These are phyloP conservation scores for Sapria himalayana DNA, from an alignment of 345 rosid species.

Conservation along the genomic window DNA sequence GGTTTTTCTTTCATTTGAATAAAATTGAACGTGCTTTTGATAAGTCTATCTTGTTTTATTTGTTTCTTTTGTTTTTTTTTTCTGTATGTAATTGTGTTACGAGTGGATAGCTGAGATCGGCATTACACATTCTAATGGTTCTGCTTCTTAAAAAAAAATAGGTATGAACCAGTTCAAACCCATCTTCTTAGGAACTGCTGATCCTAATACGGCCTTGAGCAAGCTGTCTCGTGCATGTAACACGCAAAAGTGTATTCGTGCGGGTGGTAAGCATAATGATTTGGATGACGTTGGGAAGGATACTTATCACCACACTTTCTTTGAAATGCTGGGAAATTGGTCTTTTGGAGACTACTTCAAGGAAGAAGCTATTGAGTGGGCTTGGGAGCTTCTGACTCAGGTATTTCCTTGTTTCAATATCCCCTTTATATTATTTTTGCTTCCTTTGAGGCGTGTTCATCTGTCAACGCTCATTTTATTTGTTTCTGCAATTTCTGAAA, in stretches of 20 bases:
- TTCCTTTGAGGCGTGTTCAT: no score
- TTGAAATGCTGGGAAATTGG: constrained; percentile 98
- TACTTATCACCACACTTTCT: constrained; percentile 97
- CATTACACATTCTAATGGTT: no score
- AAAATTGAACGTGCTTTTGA: no score
- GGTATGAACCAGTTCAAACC: constrained; percentile 98
- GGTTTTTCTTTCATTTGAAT: no score
- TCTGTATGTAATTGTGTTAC: no score
- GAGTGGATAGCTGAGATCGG: no score
- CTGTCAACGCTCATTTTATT: no score
- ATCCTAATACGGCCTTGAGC: constrained; percentile 60
- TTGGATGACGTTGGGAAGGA: constrained; percentile 96
- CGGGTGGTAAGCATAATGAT: constrained; percentile 96
- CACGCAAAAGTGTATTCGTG: constrained; percentile 94
- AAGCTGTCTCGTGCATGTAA: constrained; percentile 63
- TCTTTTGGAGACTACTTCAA: constrained; percentile 96
- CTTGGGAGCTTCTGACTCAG: constrained; percentile 84
- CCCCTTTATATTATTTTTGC: not conserved
- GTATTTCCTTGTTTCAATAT: constrained; percentile 10
- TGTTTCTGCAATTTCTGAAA: not conserved
- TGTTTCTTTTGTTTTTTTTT: no score
- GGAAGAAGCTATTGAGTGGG: constrained; percentile 89
- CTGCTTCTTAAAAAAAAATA: no score
- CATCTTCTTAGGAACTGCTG: constrained; percentile 72
- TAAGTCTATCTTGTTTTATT: no score